phyloP scores from a whole-genome alignment of 805 yeast genomes.

The Sungouiozyma intestinalis region DNA sequence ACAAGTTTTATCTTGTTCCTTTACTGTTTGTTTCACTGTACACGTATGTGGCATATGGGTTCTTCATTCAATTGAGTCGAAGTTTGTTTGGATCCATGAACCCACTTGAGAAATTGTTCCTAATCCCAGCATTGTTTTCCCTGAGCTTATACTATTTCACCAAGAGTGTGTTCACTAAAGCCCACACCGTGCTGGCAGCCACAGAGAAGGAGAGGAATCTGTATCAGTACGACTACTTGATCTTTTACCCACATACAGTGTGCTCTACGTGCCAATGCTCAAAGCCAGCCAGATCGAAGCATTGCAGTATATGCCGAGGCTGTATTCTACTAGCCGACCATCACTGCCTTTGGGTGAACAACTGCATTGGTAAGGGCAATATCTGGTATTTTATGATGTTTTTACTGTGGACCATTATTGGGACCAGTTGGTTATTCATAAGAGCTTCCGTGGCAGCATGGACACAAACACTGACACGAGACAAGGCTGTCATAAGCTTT shows the following conservation, averaged over 20 bases:
- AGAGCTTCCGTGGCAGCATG: slow-evolving; percentile 12
- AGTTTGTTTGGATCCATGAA: slow-evolving; percentile 7
- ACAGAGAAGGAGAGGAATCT: slow-evolving; percentile 2
- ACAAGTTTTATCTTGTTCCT: slow-evolving; percentile 26
- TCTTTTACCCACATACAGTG: slow-evolving; percentile 39
- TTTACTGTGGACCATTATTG: slow-evolving; percentile 37
- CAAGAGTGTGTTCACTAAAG: slow-evolving; percentile 14
- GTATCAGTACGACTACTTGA: slow-evolving; percentile 39
- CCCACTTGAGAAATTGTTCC: slow-evolving; percentile 11
- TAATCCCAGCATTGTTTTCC: slow-evolving; percentile 16
- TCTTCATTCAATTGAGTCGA: slow-evolving; percentile 10
- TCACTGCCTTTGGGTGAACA: slow-evolving; percentile 64
- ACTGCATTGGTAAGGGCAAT: slow-evolving; percentile 63
- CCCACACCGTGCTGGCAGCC: slow-evolving; percentile 7
- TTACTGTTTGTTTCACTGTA: slow-evolving; percentile 19
- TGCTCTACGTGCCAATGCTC: slow-evolving; percentile 52
- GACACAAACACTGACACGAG: slow-evolving; percentile 1
- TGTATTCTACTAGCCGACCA: slow-evolving; percentile 64
- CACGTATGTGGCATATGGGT: slow-evolving; percentile 12
- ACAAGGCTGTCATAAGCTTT: slow-evolving; percentile 28
- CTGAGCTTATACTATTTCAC: slow-evolving; percentile 13
- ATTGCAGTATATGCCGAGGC: slow-evolving; percentile 55
- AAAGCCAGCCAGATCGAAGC: slow-evolving; percentile 66
- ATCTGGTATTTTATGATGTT: slow-evolving; percentile 50
- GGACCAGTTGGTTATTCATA: slow-evolving; percentile 37